Base-by-base conservation (phyloP, 2,329 filamentous ascomycete genomes). In the Alternaria brassicae region DNA sequence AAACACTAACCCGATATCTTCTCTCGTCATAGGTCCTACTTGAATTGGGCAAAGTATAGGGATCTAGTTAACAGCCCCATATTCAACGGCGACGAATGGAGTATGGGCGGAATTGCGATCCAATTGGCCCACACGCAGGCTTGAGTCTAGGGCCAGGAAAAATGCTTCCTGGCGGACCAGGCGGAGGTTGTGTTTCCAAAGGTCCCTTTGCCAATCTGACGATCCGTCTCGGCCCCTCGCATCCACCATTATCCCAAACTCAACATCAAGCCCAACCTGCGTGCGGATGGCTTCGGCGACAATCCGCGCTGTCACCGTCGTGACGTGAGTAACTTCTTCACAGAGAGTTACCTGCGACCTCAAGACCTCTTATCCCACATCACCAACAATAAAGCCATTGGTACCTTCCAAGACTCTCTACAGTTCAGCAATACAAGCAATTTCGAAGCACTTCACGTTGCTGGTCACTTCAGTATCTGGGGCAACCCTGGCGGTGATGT, bases 41-140 rank as follows among this genome's bases (percentile, higher is more conserved):
- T 82, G 78, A 82, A 86, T 72, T 86, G 84, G 82, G 80, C 80
- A 9, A 79, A 80, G 49, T 81, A 81, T 70, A 68, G 78, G 2
- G 81, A 86, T 39, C 59, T 74, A 3, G 56, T 71, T 61, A 77
- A 79, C 58, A 84, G 83, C 1, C 82, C 84, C 30, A 75, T 88
- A 56, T 88, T 88, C 68, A 83, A 85, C 66, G 85, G 85, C 49
- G 82, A 81, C 63, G 81, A 81, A 39, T 83, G 79, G 63, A 77
- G 80, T 50, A 72, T 76, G 69, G 67, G 81, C 25, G 82, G 83
- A 83, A 85, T 58, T 83, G 82, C 3, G 79, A 68, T 65, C 72
- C 52, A 40, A 58, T 73, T 4, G 32, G 48, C 9, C 17, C 60
- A 25, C 66, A 72, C 55, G 52, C 53, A 10, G 64, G 68, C 12